Percentiles rank a stretch among this genome's conserved stretches.
phyloP scores from a whole-genome alignment of 2,329 filamentous ascomycete genomes.

The Aspergillus versicolor region DNA sequence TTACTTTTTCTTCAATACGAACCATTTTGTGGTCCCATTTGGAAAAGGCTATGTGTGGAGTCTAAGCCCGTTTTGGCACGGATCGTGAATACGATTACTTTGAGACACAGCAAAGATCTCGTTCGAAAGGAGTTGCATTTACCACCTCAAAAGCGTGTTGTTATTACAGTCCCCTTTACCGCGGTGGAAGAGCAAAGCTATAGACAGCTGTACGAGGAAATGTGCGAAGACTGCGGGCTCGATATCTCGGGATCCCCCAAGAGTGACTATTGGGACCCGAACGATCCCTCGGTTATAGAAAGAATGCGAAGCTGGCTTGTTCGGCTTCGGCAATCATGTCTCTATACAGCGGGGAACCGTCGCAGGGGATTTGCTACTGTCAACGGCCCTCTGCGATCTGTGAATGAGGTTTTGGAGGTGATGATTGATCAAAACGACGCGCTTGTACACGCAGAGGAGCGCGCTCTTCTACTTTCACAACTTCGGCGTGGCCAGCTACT shows the following conservation, averaged over 20 bases:
- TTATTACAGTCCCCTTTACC: constrained; percentile 87
- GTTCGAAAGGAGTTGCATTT: constrained; percentile 76
- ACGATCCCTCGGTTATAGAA: constrained; percentile 58
- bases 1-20: constrained; percentile 77
- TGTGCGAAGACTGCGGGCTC: constrained; percentile 70
- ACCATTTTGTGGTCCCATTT: constrained; percentile 69
- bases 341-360: constrained; percentile 74
- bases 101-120: constrained; percentile 82
- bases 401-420: constrained; percentile 79
- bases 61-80: constrained; percentile 65
- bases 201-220: constrained; percentile 68
- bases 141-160: constrained; percentile 78
- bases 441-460: constrained; percentile 66
- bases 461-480: constrained; percentile 61
- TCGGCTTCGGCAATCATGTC: constrained; percentile 74
- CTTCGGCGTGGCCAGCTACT: constrained; percentile 73
- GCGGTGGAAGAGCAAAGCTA: constrained; percentile 92
- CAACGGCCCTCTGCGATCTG: constrained; percentile 70
- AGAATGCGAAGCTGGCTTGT: constrained; percentile 78
- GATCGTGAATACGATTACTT: constrained; percentile 69
- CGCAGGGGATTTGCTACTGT: constrained; percentile 63
- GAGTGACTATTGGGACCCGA: constrained; percentile 62
- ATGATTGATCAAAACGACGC: constrained; percentile 87
- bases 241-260: constrained; percentile 63
- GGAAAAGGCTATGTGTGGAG: constrained; percentile 63